A percentile compares a stretch with the other conserved stretches of the same genome.
These are phyloP conservation scores for Vicia villosa DNA, from an alignment of 306 rosid genomes.

Conservation along the genomic window DNA sequence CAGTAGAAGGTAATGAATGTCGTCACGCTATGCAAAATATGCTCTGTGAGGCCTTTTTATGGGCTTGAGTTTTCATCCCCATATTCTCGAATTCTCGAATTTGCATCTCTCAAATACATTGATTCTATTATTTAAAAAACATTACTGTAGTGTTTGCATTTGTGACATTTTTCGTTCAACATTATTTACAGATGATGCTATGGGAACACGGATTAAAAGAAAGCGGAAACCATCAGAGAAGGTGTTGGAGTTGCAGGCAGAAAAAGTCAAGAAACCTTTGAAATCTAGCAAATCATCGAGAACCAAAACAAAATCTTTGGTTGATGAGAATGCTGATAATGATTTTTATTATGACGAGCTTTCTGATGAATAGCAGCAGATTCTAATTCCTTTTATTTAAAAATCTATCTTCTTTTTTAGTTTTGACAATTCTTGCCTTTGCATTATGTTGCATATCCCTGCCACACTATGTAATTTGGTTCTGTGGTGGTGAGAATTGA, in stretches of 20 bases:
- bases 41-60: background rate
- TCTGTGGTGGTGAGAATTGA: no score
- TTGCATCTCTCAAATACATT: slow-evolving; percentile 3
- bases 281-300: slow-evolving; percentile 55
- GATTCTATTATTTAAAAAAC: background rate
- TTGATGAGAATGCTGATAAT: slow-evolving; percentile 53
- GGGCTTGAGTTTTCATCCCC: background rate
- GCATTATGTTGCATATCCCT: background rate
- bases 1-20: slow-evolving; percentile 70
- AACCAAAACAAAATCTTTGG: slow-evolving; percentile 49
- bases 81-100: slow-evolving; percentile 13
- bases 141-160: background rate
- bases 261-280: slow-evolving; percentile 64
- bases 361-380: slow-evolving; percentile 52
- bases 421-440: slow-evolving; percentile 13
- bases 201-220: slow-evolving; percentile 61
- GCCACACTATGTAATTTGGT: background rate
- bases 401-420: background rate
- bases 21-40: slow-evolving; percentile 1
- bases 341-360: slow-evolving; percentile 52
- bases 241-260: slow-evolving; percentile 85
- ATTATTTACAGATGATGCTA: slow-evolving; percentile 59
- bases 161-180: background rate
- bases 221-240: slow-evolving; percentile 87
- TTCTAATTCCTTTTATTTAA: background rate